Base-by-base conservation (phyloP, 805 yeast species). In the Hanseniaspora lindneri region DNA sequence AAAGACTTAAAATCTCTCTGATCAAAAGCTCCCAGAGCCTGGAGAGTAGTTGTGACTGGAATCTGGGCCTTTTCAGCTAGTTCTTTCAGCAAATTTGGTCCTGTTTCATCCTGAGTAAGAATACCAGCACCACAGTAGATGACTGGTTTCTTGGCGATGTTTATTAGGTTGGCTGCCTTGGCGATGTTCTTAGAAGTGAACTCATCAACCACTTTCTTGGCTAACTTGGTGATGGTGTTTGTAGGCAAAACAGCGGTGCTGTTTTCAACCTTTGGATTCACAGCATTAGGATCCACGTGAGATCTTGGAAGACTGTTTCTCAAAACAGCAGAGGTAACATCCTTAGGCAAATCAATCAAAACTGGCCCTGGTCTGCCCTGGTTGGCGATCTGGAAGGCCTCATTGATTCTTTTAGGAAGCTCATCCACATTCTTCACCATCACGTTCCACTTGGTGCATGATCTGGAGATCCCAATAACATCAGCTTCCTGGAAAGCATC, bases 401-500 rank as follows among this genome's bases (percentile, higher is more conserved):
- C 98, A 65, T 92, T 89, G 62, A 92, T 89, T 62, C 97, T 76
- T 60, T 85, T 76, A 53, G 98, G 98, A 56, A 92, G 72, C 68
- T 92, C 98, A 48, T 88, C 89, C 46, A 92, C 89, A 61, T 76
- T 76, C 67, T 86, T 92, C 51, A 92, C 96, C 98, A 92, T 92
- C 34, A 88, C 96, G 62, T 94, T 92, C 98, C 98, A 92, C 67
- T 92, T 92, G 53, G 98, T 87, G 73, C 98, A 92, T 7, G 95
- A 80, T 63, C 98, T 77, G 4, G 97, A 85, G 60, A 92, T 92
- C 58, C 97, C 98, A 41, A 92, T 77, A 47, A 89, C 94, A 62
- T 92, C 98, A 44, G 98, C 98, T 71, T 92, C 98, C 72, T 92
- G 98, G 80, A 92, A 92, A 24, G 97, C 94, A 65, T 92, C 98